Percentiles rank a stretch among this genome's conserved stretches.
Conservation (phyloP, 169 alveolate genomes). For the Plasmodium cynomolgi region DNA sequence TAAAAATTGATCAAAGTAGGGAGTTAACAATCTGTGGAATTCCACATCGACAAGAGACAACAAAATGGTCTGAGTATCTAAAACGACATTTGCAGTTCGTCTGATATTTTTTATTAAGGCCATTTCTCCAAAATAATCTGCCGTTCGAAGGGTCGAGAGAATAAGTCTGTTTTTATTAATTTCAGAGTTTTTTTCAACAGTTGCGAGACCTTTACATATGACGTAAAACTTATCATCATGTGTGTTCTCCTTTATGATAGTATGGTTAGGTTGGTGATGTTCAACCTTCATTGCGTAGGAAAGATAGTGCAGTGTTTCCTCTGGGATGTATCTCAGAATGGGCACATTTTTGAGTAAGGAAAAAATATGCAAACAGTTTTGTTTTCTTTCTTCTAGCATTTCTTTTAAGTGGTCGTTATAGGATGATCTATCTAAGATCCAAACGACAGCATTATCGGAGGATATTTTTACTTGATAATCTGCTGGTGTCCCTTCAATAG, state of each 20-base stretch:
- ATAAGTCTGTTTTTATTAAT: slow-evolving; percentile 40
- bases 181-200: slow-evolving; percentile 65
- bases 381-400: slow-evolving; percentile 71
- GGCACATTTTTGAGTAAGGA: slow-evolving; percentile 61
- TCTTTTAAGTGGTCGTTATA: slow-evolving; percentile 39
- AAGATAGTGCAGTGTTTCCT: slow-evolving; percentile 42
- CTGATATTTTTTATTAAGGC: slow-evolving; percentile 94
- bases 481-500: slow-evolving; percentile 19
- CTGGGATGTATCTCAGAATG: slow-evolving; percentile 55
- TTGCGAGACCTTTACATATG: slow-evolving; percentile 71
- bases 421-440: slow-evolving; percentile 38
- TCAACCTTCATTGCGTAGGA: slow-evolving; percentile 74
- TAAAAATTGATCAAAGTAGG: slow-evolving; percentile 63
- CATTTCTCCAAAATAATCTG: slow-evolving; percentile 98
- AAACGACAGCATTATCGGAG: slow-evolving; percentile 37
- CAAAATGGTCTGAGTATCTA: slow-evolving; percentile 38
- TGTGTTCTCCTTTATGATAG: slow-evolving; percentile 53
- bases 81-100: slow-evolving; percentile 94
- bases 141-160: slow-evolving; percentile 75
- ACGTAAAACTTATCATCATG: slow-evolving; percentile 71
- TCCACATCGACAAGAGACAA: slow-evolving; percentile 40
- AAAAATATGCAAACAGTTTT: slow-evolving; percentile 54
- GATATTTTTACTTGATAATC: slow-evolving; percentile 68
- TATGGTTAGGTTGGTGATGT: slow-evolving; percentile 60
- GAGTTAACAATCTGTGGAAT: slow-evolving; percentile 42